phyloP scores from a whole-genome alignment of 257 asterid species.

The Ocimum tenuiflorum region DNA sequence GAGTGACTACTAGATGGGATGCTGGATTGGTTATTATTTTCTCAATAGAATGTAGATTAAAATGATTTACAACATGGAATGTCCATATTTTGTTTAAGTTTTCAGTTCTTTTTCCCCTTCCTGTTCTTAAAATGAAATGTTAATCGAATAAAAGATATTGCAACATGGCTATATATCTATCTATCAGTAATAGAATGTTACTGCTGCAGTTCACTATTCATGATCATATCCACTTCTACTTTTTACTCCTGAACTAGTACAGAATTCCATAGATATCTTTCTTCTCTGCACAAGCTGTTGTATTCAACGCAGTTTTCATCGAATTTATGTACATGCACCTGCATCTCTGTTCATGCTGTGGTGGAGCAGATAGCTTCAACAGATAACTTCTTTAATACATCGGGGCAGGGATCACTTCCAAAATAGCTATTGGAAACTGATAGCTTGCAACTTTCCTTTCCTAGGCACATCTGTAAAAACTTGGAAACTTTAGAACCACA shows the following conservation, averaged over 20 bases:
- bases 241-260: not conserved
- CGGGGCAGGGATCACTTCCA: constrained; percentile 55
- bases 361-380: constrained; percentile 47
- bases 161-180: no score
- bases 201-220: no score
- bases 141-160: no score
- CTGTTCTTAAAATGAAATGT: no score
- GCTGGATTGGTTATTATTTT: no score
- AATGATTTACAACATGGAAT: not conserved
- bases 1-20: not conserved
- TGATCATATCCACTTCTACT: no score
- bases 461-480: constrained; percentile 37
- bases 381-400: constrained; percentile 39
- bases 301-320: no score
- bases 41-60: no score
- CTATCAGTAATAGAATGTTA: no score
- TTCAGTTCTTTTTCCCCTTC: not conserved
- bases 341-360: not conserved
- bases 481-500: not conserved
- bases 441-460: constrained; percentile 44
- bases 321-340: no score
- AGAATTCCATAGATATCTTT: not conserved
- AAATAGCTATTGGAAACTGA: constrained; percentile 37
- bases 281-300: not conserved
- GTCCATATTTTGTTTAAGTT: not conserved